phyloP scores from a whole-genome alignment of 2,329 filamentous ascomycete genomes.

The Trichoderma sp. region DNA sequence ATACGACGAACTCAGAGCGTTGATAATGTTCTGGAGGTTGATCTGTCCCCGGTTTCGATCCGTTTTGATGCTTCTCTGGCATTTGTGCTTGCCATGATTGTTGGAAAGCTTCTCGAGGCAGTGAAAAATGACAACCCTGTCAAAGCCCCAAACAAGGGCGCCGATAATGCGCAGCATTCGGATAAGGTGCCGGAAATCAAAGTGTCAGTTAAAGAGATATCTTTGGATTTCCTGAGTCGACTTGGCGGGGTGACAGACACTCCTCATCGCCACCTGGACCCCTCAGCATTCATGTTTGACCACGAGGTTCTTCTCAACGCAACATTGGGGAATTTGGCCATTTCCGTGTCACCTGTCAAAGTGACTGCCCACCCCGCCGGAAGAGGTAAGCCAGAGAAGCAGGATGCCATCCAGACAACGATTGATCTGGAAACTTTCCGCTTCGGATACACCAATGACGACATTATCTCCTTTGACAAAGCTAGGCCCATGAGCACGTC shows the following conservation, averaged over 20 bases:
- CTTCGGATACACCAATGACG: slow-evolving; percentile 61
- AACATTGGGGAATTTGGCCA: slow-evolving; percentile 45
- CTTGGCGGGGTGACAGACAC: slow-evolving; percentile 53
- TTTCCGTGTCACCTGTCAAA: slow-evolving; percentile 29
- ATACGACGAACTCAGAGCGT: neutral
- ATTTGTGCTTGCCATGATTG: slow-evolving; percentile 52
- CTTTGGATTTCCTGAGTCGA: slow-evolving; percentile 55
- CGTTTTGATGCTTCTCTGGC: slow-evolving; percentile 58
- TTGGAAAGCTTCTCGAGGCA: slow-evolving; percentile 48
- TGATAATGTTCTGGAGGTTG: slow-evolving; percentile 45
- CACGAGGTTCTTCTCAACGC: slow-evolving; percentile 54
- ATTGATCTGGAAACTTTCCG: slow-evolving; percentile 56
- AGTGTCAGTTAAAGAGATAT: slow-evolving; percentile 48
- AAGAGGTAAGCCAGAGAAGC: slow-evolving; percentile 29
- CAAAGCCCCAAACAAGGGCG: slow-evolving; percentile 8
- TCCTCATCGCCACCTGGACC: slow-evolving; percentile 45
- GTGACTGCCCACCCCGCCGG: slow-evolving; percentile 16
- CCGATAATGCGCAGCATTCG: slow-evolving; percentile 20
- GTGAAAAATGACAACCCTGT: slow-evolving; percentile 33
- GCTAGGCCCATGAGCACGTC: slow-evolving; percentile 58
- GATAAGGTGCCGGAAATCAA: slow-evolving; percentile 40
- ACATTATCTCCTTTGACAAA: slow-evolving; percentile 63
- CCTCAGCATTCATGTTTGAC: slow-evolving; percentile 40
- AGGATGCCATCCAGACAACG: slow-evolving; percentile 32
- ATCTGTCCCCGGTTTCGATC: slow-evolving; percentile 51